phyloP scores from a whole-genome alignment of 1,139 yeast species.

The Suhomyces taliae region DNA sequence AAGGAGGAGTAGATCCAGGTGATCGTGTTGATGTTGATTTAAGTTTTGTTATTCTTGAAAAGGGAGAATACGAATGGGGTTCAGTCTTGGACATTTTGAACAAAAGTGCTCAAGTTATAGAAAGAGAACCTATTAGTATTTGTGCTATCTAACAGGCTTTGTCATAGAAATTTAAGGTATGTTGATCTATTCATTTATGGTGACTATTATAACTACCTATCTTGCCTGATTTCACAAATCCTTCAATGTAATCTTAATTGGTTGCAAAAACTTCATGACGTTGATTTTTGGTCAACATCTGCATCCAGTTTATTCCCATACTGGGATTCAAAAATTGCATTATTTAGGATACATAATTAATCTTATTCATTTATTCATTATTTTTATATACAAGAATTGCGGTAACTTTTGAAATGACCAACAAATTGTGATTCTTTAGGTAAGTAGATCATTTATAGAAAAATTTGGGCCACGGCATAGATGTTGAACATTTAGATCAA shows the following conservation, averaged over 20 bases:
- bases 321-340: conserved; percentile 1
- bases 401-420: no score
- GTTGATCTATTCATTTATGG: no score
- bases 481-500: no score
- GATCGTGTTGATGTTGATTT: conserved; percentile 39
- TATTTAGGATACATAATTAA: conserved; percentile 7
- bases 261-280: conserved; percentile 20
- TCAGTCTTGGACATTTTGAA: conserved; percentile 56
- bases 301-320: not conserved
- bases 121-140: conserved; percentile 31
- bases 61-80: conserved; percentile 82
- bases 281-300: conserved; percentile 17
- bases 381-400: conserved; percentile 16
- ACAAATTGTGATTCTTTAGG: no score
- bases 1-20: conserved; percentile 42
- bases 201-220: no score
- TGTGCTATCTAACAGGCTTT: not conserved
- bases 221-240: no score
- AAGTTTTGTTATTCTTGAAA: conserved; percentile 62
- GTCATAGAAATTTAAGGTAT: no score
- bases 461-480: no score
- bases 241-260: no score
- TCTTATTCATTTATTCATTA: not conserved
- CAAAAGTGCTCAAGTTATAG: conserved; percentile 22
- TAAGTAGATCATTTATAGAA: no score